Evolutionary conservation across 768 basidiomycete genomes (phyloP).

Genomic region (Scleroderma bovista): DNA sequence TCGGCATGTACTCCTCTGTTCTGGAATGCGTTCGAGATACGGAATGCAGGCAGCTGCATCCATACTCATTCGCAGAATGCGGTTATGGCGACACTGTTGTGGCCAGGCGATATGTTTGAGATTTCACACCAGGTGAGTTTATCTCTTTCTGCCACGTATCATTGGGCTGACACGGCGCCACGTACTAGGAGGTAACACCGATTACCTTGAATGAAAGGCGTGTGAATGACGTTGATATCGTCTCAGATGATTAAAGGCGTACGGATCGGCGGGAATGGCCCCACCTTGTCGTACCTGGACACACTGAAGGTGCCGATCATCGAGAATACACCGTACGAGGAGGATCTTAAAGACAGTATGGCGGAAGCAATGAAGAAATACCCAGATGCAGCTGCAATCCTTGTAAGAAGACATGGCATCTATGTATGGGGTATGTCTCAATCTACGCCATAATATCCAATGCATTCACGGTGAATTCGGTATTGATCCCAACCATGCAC

Average conservation of each 20-base stretch:
- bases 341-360: slow-evolving; percentile 87
- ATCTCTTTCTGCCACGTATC: background rate
- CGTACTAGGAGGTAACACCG: slow-evolving; percentile 38
- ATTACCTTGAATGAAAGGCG: background rate
- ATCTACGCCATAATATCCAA: too few relatives aligned
- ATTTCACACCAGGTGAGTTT: slow-evolving; percentile 72
- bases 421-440: slow-evolving; percentile 73
- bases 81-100: slow-evolving; percentile 82
- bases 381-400: slow-evolving; percentile 72
- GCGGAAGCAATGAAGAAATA: slow-evolving; percentile 75
- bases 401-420: slow-evolving; percentile 75
- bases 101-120: slow-evolving; percentile 61
- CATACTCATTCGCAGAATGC: slow-evolving; percentile 90
- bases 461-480: background rate
- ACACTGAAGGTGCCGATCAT: slow-evolving; percentile 85
- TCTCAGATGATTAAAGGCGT: slow-evolving; percentile 89
- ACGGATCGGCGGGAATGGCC: slow-evolving; percentile 67
- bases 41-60: slow-evolving; percentile 79
- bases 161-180: background rate
- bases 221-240: background rate
- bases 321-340: slow-evolving; percentile 86
- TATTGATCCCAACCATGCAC: slow-evolving; percentile 9
- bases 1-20: slow-evolving; percentile 88
- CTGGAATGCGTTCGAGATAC: slow-evolving; percentile 84
- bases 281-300: slow-evolving; percentile 77